Evolutionary conservation across 2,329 filamentous ascomycete genomes (phyloP), one percentile per base, ranked within the genome.

Genomic region (Leptographium flavum): DNA sequence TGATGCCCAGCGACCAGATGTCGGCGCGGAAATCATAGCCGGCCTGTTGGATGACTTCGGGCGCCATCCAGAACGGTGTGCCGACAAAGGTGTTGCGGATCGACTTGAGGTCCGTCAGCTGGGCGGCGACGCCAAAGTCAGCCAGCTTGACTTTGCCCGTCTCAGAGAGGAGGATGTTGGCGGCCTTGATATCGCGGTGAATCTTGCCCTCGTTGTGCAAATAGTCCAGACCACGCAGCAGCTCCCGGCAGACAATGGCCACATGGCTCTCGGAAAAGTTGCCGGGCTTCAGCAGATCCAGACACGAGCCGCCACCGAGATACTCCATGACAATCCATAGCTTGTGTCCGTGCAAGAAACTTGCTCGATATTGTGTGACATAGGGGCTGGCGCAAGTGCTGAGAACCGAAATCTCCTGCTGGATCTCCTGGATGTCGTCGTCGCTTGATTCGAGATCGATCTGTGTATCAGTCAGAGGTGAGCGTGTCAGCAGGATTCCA

Each of bases 261-360:
- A 95, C 93, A 58, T 96, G 87, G 14, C 76, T 72, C 70, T 98
- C 92, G 57, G 76, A 79, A 61, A 98, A 93, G 46, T 80, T 76
- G 40, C 85, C 88, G 15, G 88, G 85, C 79, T 93, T 94, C 51
- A 96, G 71, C 69, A 98, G 63, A 61, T 98, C 92, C 52, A 95
- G 72, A 60, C 92, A 95, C 17, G 92, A 96, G 35, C 92, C 92
- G 51, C 92, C 92, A 6, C 92, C 92, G 11, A 98, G 69, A 58
- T 83, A 98, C 63, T 98, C 92, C 92, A 98, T 98, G 47, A 96
- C 87, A 58, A 98, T 98, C 92, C 92, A 98, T 69, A 98, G 69
- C 66, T 96, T 98, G 60, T 88, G 84, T 23, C 92, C 92, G 54
- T 86, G 79, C n/a, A 96, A 74, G 62, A 96, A 98, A 59, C 88